Evolutionary conservation across 2,329 filamentous ascomycete species (phyloP).

Genomic region (Alternaria ethzedia): DNA sequence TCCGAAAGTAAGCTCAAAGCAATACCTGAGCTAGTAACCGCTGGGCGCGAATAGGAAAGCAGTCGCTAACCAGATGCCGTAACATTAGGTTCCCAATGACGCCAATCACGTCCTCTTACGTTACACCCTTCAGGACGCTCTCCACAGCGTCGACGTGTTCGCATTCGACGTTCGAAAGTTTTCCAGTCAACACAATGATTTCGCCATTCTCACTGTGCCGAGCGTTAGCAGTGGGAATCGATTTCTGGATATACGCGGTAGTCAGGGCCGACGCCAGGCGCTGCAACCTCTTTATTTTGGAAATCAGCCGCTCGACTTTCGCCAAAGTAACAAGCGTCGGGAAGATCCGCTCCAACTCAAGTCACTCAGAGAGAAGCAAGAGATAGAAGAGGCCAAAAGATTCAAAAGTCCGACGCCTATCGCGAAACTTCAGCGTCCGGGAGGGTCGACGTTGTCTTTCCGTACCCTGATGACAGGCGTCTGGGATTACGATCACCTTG

Average conservation of each 20-base stretch:
- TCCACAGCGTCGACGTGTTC: slow-evolving; percentile 50
- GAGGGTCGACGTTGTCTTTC: slow-evolving; percentile 33
- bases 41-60: neutral
- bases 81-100: slow-evolving; percentile 46
- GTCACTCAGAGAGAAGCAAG: slow-evolving; percentile 28
- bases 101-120: slow-evolving; percentile 52
- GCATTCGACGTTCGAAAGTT: slow-evolving; percentile 55
- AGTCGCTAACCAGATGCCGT: neutral
- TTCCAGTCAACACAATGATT: slow-evolving; percentile 17
- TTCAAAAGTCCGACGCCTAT: slow-evolving; percentile 14
- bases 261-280: slow-evolving; percentile 11
- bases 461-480: slow-evolving; percentile 45
- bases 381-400: slow-evolving; percentile 30
- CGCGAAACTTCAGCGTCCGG: slow-evolving; percentile 7
- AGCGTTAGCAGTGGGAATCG: slow-evolving; percentile 46
- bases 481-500: slow-evolving; percentile 49
- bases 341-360: slow-evolving; percentile 34
- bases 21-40: neutral
- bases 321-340: slow-evolving; percentile 23
- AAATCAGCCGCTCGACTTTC: slow-evolving; percentile 16
- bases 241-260: slow-evolving; percentile 52
- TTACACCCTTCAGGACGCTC: slow-evolving; percentile 47
- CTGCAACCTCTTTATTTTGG: slow-evolving; percentile 13
- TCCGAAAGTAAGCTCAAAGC: slow-evolving; percentile 24
- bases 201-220: slow-evolving; percentile 56